phyloP scores from a whole-genome alignment of 805 yeast genomes.

The Jamesozyma spencerorum region DNA sequence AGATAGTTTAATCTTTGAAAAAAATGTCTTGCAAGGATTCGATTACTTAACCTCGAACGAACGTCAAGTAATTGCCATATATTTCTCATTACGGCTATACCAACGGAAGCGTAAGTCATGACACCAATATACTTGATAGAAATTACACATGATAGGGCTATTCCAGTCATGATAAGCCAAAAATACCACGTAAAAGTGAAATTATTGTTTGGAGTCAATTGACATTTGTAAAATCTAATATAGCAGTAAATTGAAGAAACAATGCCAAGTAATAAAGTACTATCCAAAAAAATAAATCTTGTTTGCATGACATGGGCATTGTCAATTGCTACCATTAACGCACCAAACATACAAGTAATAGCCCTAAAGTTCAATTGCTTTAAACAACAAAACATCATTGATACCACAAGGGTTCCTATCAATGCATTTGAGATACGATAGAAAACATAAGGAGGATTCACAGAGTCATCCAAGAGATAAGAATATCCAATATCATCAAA shows the following conservation, averaged over 20 bases:
- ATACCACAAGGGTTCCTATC: conserved; percentile 72
- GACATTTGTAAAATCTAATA: conserved; percentile 62
- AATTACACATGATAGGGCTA: conserved; percentile 79
- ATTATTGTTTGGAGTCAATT: conserved; percentile 44
- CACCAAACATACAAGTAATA: conserved; percentile 64
- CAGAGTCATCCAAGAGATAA: conserved; percentile 53
- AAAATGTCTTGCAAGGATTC: conserved; percentile 57
- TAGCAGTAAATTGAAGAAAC: conserved; percentile 72
- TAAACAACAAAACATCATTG: conserved; percentile 74
- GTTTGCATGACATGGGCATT: conserved; percentile 88
- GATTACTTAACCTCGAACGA: conserved; percentile 50
- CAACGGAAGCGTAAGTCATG: conserved; percentile 80
- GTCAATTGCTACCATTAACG: conserved; percentile 70
- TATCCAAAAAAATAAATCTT: conserved; percentile 82
- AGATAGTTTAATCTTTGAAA: conserved; percentile 61
- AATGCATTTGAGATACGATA: conserved; percentile 69
- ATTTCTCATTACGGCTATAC: conserved; percentile 74
- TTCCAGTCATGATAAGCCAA: conserved; percentile 80
- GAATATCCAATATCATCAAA: conserved; percentile 70
- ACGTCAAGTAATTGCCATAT: conserved; percentile 79
- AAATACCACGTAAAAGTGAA: conserved; percentile 73
- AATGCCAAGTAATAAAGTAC: conserved; percentile 74
- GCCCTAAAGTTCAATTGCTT: conserved; percentile 76
- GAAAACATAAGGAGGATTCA: conserved; percentile 71
- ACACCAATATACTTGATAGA: conserved; percentile 95